Evolutionary conservation across 2,329 filamentous ascomycete species (phyloP), one percentile per base, ranked within the genome.

Genomic region (Tympanopsis confertula): DNA sequence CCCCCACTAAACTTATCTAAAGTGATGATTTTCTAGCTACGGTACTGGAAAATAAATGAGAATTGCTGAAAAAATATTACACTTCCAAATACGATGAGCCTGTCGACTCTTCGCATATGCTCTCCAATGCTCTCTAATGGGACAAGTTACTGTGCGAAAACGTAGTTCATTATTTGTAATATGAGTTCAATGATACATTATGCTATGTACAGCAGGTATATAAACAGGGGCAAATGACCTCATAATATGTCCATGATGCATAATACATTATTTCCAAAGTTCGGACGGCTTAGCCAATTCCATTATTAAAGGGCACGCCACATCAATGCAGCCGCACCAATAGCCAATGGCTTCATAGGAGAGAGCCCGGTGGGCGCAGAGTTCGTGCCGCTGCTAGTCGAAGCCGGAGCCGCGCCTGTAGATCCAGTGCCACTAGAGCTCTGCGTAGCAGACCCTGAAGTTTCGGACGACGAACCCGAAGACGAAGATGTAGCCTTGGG

Each of bases 401-500:
- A 35, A 19, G 15, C 22, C 5, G 35, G 2, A 39, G 36, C 19
- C 37, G 36, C 38, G 20, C 38, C 38, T 22, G 38, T 35, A 26
- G 44, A 39, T 26, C 30, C 39, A 41, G 38, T 43, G 26, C 37
- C 42, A 45, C 24, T 38, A 29, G 39, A 39, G 38, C 4, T 13
- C 26, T 35, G 37, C 20, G 19, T 40, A 35, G 32, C 36, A 39
- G 44, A 37, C 30, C 41, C 15, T 17, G 36, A 17, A 14, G 20
- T 12, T 13, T 14, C 20, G 19, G 26, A 30, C n/a, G 18, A 5
- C 17, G 40, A 28, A 39, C 14, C 10, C 22, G 37, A 22, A 13
- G 32, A 39, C 4, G 38, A 20, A 26, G 35, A 20, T 14, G 37
- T 20, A 2, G 46, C 42, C 47, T 50, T 53, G 39, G 53, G 53